Evolutionary conservation across 345 rosid species (phyloP).

Genomic region (Luvunga scandens): DNA sequence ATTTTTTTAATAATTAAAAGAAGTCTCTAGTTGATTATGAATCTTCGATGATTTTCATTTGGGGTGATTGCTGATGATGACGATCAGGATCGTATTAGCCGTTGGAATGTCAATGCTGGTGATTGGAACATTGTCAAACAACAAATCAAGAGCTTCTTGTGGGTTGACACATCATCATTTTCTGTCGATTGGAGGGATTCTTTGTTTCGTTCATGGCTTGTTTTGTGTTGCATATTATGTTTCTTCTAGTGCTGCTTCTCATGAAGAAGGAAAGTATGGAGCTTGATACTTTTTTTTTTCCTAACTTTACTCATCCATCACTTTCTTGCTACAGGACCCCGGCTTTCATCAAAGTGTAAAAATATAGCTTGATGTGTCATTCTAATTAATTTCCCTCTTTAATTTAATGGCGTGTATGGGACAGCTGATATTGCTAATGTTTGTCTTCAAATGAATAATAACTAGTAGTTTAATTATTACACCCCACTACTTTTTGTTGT

Average conservation of each 20-base stretch:
- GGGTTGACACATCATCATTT: conserved; percentile 89
- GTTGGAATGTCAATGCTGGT: conserved; percentile 68
- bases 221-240: conserved; percentile 78
- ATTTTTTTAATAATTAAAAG: too few species aligned
- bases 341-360: background rate
- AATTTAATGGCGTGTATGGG: background rate
- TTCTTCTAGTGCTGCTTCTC: conserved; percentile 60
- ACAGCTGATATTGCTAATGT: background rate
- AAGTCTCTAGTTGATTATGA: too few species aligned
- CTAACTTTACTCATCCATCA: conserved; percentile 1
- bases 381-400: background rate
- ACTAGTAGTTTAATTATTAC: background rate
- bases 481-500: background rate
- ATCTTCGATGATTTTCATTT: background rate
- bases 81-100: conserved; percentile 72
- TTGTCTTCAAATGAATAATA: background rate
- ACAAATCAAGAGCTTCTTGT: conserved; percentile 73
- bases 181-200: conserved; percentile 83
- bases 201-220: conserved; percentile 83
- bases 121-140: conserved; percentile 74
- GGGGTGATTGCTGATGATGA: background rate
- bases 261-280: conserved; percentile 40
- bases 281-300: conserved; percentile 6
- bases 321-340: background rate
- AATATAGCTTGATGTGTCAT: background rate